Base-by-base conservation (phyloP, 257 asterid genomes). In the Solanum etuberosum region DNA sequence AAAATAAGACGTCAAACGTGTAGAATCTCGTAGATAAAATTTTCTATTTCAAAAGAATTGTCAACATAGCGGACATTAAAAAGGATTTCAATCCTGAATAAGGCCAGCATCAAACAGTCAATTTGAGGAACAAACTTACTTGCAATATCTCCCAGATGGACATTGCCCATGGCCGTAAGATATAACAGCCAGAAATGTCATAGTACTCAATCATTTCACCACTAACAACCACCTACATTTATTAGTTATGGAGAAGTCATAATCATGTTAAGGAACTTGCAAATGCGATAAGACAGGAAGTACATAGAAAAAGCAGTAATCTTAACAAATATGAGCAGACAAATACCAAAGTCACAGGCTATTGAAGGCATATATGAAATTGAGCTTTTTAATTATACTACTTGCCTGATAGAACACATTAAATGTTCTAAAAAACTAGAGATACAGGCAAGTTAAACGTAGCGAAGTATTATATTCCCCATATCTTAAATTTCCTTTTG, bases 91-190 rank as follows among this genome's bases (percentile, higher is more conserved):
- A 29, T 48, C 20, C 38, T 4, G 27, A 16, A 80, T 4, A 46
- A 80, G 67, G 20, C 61, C 10, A 4, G 21, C 25, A 80, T 10
- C 42, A 31, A 83, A 85, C 73, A 12, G 38, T 54, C 68, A 85
- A 35, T 65, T 18, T 20, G 29, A 81, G 43, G 91, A 7, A 29
- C 21, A 72, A 72, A 71, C 98, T 93, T 91, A 97, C 99, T 48
- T 95, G 95, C 99, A 97, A 89, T 84, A 91, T 91, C 92, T 95
- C 99, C 99, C 99, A 97, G 65, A 97, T 94, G 67, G 98, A 92
- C 96, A 97, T 94, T 43, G 99, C 98, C 98, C 99, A 95, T 83
- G 99, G 99, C 7, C 99, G 96, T 88, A 97, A 91, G 87, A 97
- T 94, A 88, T 97, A 97, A 92, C 99, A 95, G 84, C 99, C 99